Evolutionary conservation across 345 rosid genomes (phyloP).

Genomic region (Syzygium grande): DNA sequence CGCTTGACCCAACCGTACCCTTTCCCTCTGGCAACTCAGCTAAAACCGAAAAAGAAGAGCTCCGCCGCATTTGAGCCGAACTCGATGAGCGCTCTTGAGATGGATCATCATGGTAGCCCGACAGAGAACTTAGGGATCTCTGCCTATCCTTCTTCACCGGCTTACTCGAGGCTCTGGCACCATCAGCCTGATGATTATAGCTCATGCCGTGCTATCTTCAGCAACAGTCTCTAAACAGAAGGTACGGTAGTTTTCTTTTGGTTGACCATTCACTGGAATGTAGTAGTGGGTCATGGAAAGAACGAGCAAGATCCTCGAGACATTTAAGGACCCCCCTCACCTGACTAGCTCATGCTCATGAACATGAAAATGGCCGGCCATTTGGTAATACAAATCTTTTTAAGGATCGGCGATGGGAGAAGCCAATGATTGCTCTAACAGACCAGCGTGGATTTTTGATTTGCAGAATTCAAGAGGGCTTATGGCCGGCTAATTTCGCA

Average conservation of each 20-base stretch:
- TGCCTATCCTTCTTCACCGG: not conserved
- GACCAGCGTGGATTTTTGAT: not conserved
- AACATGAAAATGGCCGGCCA: not conserved
- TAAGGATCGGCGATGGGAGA: not conserved
- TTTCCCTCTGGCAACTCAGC: not conserved
- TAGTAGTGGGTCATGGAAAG: not conserved
- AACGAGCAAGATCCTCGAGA: not conserved
- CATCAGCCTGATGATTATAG: not conserved
- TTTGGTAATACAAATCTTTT: not conserved
- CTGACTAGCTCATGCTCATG: not conserved
- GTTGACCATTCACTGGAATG: not conserved
- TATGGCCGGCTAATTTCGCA: not conserved
- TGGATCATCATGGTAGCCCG: not conserved
- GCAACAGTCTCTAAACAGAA: not conserved
- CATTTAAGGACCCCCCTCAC: not conserved
- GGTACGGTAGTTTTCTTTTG: not conserved
- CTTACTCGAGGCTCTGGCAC: not conserved
- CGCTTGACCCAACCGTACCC: not conserved
- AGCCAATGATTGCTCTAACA: not conserved
- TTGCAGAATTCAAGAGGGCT: not conserved
- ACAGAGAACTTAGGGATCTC: slow-evolving; percentile 1
- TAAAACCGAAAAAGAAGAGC: slow-evolving; percentile 2
- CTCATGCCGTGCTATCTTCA: not conserved
- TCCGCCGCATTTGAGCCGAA: not conserved
- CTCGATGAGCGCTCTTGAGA: not conserved